Evolutionary conservation across 164 flowering plant genomes (phyloP).

Genomic region (Umbilicus rupestris): DNA sequence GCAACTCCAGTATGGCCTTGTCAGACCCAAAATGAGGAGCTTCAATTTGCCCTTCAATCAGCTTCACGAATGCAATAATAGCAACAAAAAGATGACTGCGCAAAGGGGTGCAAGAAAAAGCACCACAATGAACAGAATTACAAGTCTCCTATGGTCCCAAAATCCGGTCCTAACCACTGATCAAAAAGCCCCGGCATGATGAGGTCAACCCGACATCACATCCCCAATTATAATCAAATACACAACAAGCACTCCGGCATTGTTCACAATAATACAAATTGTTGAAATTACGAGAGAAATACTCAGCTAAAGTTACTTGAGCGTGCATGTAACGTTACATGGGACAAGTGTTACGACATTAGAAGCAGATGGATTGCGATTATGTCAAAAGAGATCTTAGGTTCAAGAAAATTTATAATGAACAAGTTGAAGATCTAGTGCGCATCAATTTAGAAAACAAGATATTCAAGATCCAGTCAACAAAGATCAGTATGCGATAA

Average conservation of each 20-base stretch:
- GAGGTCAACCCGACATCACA: constrained; percentile 80
- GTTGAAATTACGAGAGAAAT: too few species aligned
- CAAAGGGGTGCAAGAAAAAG: constrained; percentile 81
- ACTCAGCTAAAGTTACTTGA: too few species aligned
- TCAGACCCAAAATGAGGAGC: constrained; percentile 73
- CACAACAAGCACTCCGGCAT: constrained; percentile 86
- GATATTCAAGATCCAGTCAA: too few species aligned
- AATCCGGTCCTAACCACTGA: constrained; percentile 69
- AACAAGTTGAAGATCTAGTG: too few species aligned
- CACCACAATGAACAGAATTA: constrained; percentile 53
- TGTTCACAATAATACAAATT: constrained; percentile 76
- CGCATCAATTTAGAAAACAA: too few species aligned
- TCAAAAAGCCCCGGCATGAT: constrained; percentile 78
- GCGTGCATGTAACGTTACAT: too few species aligned
- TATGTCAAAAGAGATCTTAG: too few species aligned
- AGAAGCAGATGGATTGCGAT: too few species aligned
- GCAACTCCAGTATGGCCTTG: constrained; percentile 67
- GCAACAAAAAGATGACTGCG: constrained; percentile 67
- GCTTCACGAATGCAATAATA: constrained; percentile 60
- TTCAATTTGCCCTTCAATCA: constrained; percentile 58
- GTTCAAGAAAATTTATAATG: too few species aligned
- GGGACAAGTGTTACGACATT: too few species aligned
- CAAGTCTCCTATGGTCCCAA: constrained; percentile 75
- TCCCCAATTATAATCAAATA: constrained; percentile 95
- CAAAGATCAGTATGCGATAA: too few species aligned